Conservation (phyloP, 371 early-diverging fungal genomes). For the Haplosporangium sp. region DNA sequence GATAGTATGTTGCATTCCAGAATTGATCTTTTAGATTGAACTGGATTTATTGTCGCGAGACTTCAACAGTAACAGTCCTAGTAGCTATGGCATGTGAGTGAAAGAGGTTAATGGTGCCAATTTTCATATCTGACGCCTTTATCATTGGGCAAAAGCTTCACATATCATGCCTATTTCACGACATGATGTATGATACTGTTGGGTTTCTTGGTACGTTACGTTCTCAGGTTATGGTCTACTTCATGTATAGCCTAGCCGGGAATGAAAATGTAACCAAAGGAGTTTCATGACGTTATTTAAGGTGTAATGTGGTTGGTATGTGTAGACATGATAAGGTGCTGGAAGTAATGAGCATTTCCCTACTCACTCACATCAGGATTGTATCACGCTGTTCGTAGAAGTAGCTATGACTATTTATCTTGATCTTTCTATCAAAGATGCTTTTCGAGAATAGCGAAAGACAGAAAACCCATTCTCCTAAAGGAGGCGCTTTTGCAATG, state of each 20-base stretch:
- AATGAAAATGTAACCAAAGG: background rate
- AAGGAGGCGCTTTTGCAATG: conserved; percentile 28
- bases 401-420: background rate
- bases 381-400: background rate
- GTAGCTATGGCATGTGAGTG: background rate
- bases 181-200: background rate
- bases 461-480: conserved; percentile 5
- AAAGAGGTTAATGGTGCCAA: background rate
- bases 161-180: background rate
- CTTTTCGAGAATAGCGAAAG: conserved; percentile 4
- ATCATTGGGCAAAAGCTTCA: conserved; percentile 4
- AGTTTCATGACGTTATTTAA: background rate
- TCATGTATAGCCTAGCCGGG: background rate
- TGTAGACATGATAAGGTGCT: conserved; percentile 2
- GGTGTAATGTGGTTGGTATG: too few relatives aligned
- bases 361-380: background rate
- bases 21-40: background rate
- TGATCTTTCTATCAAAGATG: background rate
- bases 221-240: background rate
- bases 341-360: background rate
- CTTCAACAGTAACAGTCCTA: background rate
- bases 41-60: background rate
- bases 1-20: conserved; percentile 4
- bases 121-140: background rate
- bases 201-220: conserved; percentile 1